Evolutionary conservation across 2,329 filamentous ascomycete species (phyloP).

Genomic region (Chaetothyriales sp.): DNA sequence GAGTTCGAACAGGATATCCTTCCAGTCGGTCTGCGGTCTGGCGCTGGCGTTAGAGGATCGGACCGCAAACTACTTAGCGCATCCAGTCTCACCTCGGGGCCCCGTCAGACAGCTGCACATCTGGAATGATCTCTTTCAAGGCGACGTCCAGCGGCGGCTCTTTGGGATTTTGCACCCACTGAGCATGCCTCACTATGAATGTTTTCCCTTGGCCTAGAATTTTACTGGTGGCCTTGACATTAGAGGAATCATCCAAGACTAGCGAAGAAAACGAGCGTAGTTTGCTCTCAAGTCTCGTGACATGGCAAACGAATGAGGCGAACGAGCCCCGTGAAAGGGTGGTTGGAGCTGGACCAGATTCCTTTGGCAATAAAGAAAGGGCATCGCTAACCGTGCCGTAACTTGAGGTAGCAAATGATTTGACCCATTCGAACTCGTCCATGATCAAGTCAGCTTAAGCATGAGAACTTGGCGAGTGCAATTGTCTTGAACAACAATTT

Average conservation of each 20-base stretch:
- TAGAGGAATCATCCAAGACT: constrained; percentile 1
- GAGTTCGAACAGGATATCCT: constrained; percentile 3
- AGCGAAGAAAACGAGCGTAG: constrained; percentile 1
- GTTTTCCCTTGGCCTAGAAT: constrained; percentile 2
- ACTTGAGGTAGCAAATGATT: constrained; percentile 1
- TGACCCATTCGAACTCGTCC: constrained; percentile 2
- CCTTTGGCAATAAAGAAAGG: neutral
- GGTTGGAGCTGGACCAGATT: neutral
- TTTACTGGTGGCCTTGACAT: constrained; percentile 1
- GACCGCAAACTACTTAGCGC: too few relatives aligned
- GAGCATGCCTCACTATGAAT: constrained; percentile 1
- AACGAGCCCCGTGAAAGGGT: neutral
- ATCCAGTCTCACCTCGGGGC: constrained; percentile 1
- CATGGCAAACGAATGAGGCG: constrained; percentile 2
- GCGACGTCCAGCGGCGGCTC: constrained; percentile 1
- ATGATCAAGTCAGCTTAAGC: neutral
- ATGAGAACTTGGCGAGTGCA: neutral
- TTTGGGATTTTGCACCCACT: neutral
- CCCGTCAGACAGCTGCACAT: neutral
- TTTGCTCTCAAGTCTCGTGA: constrained; percentile 1
- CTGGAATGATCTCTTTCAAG: constrained; percentile 1
- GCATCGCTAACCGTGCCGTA: constrained; percentile 1
- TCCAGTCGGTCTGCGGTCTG: neutral
- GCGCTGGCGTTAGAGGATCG: neutral
- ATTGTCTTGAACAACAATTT: neutral